Base-by-base conservation (phyloP, 768 basidiomycete genomes). In the Myochromella boudieri region DNA sequence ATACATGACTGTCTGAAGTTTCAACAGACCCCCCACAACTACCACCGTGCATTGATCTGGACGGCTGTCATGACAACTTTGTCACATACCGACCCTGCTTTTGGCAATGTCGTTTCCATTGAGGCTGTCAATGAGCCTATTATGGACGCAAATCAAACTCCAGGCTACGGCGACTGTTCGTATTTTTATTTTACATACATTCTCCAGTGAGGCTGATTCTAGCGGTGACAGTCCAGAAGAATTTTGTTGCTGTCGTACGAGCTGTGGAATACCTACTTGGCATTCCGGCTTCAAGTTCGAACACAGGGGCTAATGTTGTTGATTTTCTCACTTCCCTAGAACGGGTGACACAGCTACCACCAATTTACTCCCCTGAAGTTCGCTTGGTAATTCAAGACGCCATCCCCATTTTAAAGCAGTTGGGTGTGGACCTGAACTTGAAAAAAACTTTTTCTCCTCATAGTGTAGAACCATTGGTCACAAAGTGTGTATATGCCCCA, bases 61-160 rank as follows among this genome's bases (percentile, higher is more conserved):
- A 81, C 87, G 0, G 82, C 81, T 10, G 84, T 91, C 15, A 90
- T 91, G 83, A 84, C 89, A 1, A 64, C 76, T 8, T 67, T 91
- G 3, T 68, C 85, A 1, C 89, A 91, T 54, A 64, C 85, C 26
- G 83, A 90, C 58, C 74, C 87, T 4, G 66, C 69, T 31, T 91
- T 91, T 57, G 66, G 55, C 14, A 78, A 70, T 25, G 87, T 85
- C 14, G 82, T 84, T 33, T 70, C 84, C 1, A 84, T 91, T 24
- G 77, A 91, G 54, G 89, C 89, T 1, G 71, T 85, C 21, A 91
- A 91, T 51, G 89, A 91, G 48, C 85, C 85, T 0, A 80, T 87
- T 55, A 85, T 81, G 84, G 67, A 91, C 56, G 85, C 86, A 6
- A 59, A 45, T 14, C 63, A 72, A 51, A 91, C 89, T 1, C 87